A percentile compares a stretch with the other conserved stretches of the same genome.
Conservation (phyloP, 768 basidiomycete genomes). For the Boletus sp. region DNA sequence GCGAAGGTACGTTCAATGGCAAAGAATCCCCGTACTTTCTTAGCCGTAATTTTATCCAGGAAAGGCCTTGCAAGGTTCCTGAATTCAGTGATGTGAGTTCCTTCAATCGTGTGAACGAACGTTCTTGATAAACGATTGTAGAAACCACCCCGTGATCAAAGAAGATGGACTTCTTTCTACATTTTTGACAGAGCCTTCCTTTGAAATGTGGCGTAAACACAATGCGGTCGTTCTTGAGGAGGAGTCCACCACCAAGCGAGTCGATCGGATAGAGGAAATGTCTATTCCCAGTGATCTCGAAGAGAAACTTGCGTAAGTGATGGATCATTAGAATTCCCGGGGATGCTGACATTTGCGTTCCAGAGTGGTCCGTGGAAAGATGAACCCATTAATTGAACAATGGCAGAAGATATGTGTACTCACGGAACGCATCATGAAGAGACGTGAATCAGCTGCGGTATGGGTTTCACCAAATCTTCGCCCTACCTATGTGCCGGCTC, state of each 20-base stretch:
- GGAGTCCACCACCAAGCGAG: conserved; percentile 76
- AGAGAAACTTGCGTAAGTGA: conserved; percentile 74
- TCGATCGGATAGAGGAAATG: conserved; percentile 87
- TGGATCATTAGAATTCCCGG: background rate
- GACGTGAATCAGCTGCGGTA: conserved; percentile 92
- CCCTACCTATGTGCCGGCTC: conserved; percentile 66
- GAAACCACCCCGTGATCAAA: conserved; percentile 90
- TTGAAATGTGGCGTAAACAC: conserved; percentile 87
- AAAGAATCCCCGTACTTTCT: background rate
- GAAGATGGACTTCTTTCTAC: conserved; percentile 80
- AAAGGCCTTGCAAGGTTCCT: conserved; percentile 79
- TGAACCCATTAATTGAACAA: conserved; percentile 79
- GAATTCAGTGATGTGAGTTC: conserved; percentile 68
- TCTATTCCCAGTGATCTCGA: conserved; percentile 89
- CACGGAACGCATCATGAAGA: conserved; percentile 83
- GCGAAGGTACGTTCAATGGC: conserved; percentile 53
- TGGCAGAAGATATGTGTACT: conserved; percentile 90
- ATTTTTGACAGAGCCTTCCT: conserved; percentile 80
- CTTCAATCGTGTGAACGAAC: background rate
- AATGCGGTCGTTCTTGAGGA: conserved; percentile 78
- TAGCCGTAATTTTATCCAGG: conserved; percentile 38
- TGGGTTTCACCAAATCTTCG: conserved; percentile 60
- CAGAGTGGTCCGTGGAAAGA: conserved; percentile 73
- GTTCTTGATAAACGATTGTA: conserved; percentile 23
- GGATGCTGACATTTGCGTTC: conserved; percentile 1